Evolutionary conservation across 148 eudicot species (phyloP), one percentile per base, ranked within the genome.

Genomic region (Silene conica): DNA sequence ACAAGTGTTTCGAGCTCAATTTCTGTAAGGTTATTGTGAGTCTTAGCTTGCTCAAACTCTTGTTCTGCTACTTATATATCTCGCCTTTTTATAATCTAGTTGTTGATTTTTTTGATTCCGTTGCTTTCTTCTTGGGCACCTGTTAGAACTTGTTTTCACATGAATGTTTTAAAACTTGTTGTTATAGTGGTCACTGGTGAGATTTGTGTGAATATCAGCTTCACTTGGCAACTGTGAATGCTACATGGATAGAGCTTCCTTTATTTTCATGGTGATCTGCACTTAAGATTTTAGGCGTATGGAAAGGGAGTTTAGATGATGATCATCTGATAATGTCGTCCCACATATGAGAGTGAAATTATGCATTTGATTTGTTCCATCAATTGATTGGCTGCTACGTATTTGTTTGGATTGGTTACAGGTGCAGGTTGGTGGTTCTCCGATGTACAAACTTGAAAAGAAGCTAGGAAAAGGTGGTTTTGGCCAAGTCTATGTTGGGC

Each of bases 401-500:
- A 18, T 56, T 59, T 19, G 57, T 67, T 57, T 67, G 74, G 21
- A 25, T 72, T 69, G 18, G 15, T 26, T 64, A 81, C 89, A 93
- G 97, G 92, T 91, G 63, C 87, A 84, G 79, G 91, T 93, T 48
- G 91, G 90, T 77, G 81, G 82, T 81, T 93, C 98, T 28, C 98
- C 98, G 1, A 61, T 70, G 12, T 93, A 91, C 59, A 82, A 71
- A 68, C 26, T 89, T 57, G 98, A 89, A 3, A 87, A 73, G 74
- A 93, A 91, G 83, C 84, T 93, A 21, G 95, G 97, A 18, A 93
- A 93, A 83, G 97, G 98, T 75, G 97, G 97, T 48, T 93, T 91
- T 79, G 96, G 98, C 57, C 98, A 89, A 77, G 98, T 93, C 63
- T 93, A 85, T 82, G 95, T 89, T 71, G 98, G 98, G 70, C 88